These are phyloP conservation scores for Rhizopus stolonifer DNA, from an alignment of 371 early-diverging fungal species.

Conservation along the genomic window DNA sequence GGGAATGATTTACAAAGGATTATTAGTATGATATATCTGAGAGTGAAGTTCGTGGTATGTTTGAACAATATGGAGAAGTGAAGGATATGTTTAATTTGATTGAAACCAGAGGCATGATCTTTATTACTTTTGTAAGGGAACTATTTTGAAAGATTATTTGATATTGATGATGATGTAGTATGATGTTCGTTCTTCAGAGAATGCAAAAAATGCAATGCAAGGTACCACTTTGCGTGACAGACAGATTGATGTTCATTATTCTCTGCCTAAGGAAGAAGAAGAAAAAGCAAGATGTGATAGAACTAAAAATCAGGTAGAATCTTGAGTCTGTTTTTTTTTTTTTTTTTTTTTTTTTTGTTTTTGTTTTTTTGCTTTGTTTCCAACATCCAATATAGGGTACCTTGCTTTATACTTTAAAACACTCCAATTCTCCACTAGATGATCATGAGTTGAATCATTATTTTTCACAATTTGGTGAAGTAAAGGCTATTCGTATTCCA, in stretches of 20 bases:
- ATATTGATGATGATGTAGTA: too few relatives aligned
- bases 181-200: constrained; percentile 52
- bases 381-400: constrained; percentile 42
- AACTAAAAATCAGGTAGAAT: constrained; percentile 52
- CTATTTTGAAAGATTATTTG: background rate
- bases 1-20: background rate
- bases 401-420: constrained; percentile 45
- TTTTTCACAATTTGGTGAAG: constrained; percentile 49
- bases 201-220: constrained; percentile 47
- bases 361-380: background rate
- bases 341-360: too few relatives aligned
- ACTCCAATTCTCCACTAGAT: constrained; percentile 31
- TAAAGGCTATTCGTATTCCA: constrained; percentile 48
- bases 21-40: constrained; percentile 38
- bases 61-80: constrained; percentile 51
- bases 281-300: constrained; percentile 47
- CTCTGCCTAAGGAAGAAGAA: constrained; percentile 58
- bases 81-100: constrained; percentile 50
- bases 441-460: constrained; percentile 41
- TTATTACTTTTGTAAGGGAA: constrained; percentile 58
- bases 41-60: constrained; percentile 38
- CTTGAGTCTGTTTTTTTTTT: too few relatives aligned
- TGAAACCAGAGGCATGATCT: constrained; percentile 54
- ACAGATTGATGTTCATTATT: constrained; percentile 59
- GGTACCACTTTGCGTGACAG: constrained; percentile 36